Evolutionary conservation across 148 eudicot species (phyloP), one percentile per base, ranked within the genome.

Genomic region (Heliosperma pusillum): DNA sequence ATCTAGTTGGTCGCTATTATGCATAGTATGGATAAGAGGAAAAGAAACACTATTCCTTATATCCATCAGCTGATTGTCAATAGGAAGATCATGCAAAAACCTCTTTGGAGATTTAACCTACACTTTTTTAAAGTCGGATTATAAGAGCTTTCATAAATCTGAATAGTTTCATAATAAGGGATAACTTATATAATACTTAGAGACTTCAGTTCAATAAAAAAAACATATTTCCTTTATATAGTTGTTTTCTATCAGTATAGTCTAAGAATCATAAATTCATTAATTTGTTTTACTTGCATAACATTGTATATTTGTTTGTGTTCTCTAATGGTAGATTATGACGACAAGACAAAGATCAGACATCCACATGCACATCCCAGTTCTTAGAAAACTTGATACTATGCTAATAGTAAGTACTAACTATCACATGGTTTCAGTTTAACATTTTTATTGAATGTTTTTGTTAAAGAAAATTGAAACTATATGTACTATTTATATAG

Each of bases 331-430:
- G 56, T 29, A 92, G 97, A 83, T 92, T 64, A 92, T 92, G 97
- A 80, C 79, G 4, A 89, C 90, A 7, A 83, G 78, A 66, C 97
- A 88, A 77, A 73, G 94, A 79, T 87, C 79, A 21, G 93, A 92
- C 79, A 87, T 92, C 70, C 89, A 73, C 47, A 76, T 82, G 84
- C 88, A 88, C 85, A 87, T 92, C 68, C 93, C 90, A 5, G 90
- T 91, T 52, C 86, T 92, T 12, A 68, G 80, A 73, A 92, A 89
- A 85, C 92, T 92, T 64, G 97, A 92, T 57, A 77, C 80, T 10
- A 90, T 92, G 97, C 88, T 92, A 61, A 56, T 92, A 30, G 94
- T 92, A 81, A 86, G 91, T 60, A 66, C 27, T 16, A 20, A 52
- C 21, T 7, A 6, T n/a, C n/a, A n/a, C 9, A 11, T 53, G 45